A percentile compares a stretch with the other conserved stretches of the same genome.
These are phyloP conservation scores for Anthracocystis walkeri DNA, from an alignment of 1,284 basidiomycete species.

Conservation along the genomic window DNA sequence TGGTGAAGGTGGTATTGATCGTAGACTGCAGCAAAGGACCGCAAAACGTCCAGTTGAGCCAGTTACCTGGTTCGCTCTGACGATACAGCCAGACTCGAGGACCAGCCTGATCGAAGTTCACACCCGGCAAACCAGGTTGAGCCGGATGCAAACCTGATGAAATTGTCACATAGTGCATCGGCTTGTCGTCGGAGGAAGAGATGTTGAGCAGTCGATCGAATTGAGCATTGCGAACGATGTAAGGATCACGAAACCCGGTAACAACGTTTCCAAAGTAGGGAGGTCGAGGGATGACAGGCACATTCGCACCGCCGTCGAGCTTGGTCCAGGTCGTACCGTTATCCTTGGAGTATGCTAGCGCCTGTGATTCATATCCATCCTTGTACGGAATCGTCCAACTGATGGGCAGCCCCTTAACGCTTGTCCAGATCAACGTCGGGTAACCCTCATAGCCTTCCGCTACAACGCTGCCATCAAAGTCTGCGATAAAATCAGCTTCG, in stretches of 20 bases:
- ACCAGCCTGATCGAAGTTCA: conserved; percentile 19
- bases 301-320: conserved; percentile 28
- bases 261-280: conserved; percentile 30
- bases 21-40: conserved; percentile 20
- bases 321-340: conserved; percentile 42
- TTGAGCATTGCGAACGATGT: conserved; percentile 27
- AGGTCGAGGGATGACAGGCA: conserved; percentile 30
- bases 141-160: conserved; percentile 24
- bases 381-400: conserved; percentile 43
- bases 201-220: conserved; percentile 28
- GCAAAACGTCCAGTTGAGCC: conserved; percentile 33
- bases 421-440: conserved; percentile 41
- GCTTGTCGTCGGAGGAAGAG: background rate
- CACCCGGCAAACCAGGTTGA: conserved; percentile 16
- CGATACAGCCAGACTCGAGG: conserved; percentile 33
- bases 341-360: conserved; percentile 37
- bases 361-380: conserved; percentile 37
- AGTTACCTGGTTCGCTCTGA: conserved; percentile 22
- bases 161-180: conserved; percentile 22
- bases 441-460: conserved; percentile 35
- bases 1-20: conserved; percentile 33
- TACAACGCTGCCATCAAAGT: conserved; percentile 40
- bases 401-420: conserved; percentile 37
- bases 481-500: conserved; percentile 34
- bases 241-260: conserved; percentile 42